These are phyloP conservation scores for Yamadazyma jaroonii DNA, from an alignment of 1,139 yeast genomes.

Conservation along the genomic window DNA sequence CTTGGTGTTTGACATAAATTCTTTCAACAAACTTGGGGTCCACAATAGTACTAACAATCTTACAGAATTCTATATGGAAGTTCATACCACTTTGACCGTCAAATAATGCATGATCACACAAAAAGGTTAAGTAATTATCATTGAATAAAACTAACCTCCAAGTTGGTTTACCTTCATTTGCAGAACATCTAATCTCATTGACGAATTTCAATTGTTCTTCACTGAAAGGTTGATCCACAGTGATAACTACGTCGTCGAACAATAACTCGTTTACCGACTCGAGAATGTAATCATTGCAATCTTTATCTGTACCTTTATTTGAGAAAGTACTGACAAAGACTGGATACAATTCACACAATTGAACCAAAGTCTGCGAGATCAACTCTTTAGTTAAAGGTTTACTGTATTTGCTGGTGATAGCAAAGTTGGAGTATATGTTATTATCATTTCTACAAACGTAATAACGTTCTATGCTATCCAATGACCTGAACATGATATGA, in stretches of 20 bases:
- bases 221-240: slow-evolving; percentile 15
- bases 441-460: slow-evolving; percentile 25
- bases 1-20: neutral
- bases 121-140: slow-evolving; percentile 22
- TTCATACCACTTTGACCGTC: slow-evolving; percentile 35
- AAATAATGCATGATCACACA: slow-evolving; percentile 31
- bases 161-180: slow-evolving; percentile 21
- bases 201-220: slow-evolving; percentile 16
- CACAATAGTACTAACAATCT: slow-evolving; percentile 7
- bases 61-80: slow-evolving; percentile 25
- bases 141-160: slow-evolving; percentile 28
- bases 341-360: slow-evolving; percentile 21
- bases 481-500: slow-evolving; percentile 1
- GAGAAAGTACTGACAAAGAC: slow-evolving; percentile 21
- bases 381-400: slow-evolving; percentile 13
- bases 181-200: slow-evolving; percentile 16
- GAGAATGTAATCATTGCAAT: slow-evolving; percentile 17
- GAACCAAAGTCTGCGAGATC: slow-evolving; percentile 25
- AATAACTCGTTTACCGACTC: slow-evolving; percentile 18
- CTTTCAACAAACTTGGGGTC: neutral
- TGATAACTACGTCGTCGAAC: slow-evolving; percentile 26
- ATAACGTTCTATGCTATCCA: slow-evolving; percentile 21
- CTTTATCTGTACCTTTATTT: slow-evolving; percentile 6
- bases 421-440: slow-evolving; percentile 27
- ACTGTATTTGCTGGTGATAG: slow-evolving; percentile 24